A percentile compares a stretch with the other conserved stretches of the same genome.
Conservation (phyloP, 2,329 filamentous ascomycete genomes). For the Aureobasidium lini region DNA sequence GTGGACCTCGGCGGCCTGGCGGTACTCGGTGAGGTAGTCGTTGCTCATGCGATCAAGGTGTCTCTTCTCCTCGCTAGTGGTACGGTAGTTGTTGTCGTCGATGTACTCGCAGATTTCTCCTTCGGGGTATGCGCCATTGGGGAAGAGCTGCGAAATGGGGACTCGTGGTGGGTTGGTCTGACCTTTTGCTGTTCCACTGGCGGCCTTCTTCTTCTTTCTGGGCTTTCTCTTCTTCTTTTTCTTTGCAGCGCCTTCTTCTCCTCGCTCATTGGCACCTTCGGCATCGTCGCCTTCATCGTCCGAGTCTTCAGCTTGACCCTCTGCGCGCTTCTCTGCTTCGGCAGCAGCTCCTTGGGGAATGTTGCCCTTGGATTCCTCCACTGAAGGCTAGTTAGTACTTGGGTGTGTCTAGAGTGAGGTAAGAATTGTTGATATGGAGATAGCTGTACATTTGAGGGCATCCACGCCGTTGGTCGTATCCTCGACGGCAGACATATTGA, state of each 20-base stretch:
- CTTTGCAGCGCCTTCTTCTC: slow-evolving; percentile 29
- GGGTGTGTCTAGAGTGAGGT: too few relatives aligned
- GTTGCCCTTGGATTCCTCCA: slow-evolving; percentile 16
- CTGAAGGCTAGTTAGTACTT: not conserved
- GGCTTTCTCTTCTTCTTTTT: slow-evolving; percentile 42
- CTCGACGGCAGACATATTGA: slow-evolving; percentile 8
- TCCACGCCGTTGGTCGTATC: slow-evolving; percentile 2
- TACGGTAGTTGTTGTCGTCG: slow-evolving; percentile 39
- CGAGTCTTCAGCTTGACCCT: slow-evolving; percentile 28
- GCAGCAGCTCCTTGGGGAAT: slow-evolving; percentile 13
- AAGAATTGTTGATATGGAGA: not conserved
- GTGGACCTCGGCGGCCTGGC: slow-evolving; percentile 50
- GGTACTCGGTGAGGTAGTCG: slow-evolving; percentile 46
- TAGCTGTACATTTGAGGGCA: slow-evolving; percentile 5
- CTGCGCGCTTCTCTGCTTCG: slow-evolving; percentile 19
- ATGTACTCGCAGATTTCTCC: slow-evolving; percentile 41
- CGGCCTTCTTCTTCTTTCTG: slow-evolving; percentile 34
- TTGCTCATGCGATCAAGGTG: slow-evolving; percentile 39
- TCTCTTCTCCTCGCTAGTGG: slow-evolving; percentile 41
- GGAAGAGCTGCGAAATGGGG: slow-evolving; percentile 40
- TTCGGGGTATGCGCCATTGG: slow-evolving; percentile 35
- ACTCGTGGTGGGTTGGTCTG: slow-evolving; percentile 44
- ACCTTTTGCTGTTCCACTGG: slow-evolving; percentile 25
- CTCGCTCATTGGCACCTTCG: slow-evolving; percentile 29
- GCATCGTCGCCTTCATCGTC: slow-evolving; percentile 32